A percentile compares a stretch with the other conserved stretches of the same genome.
Conservation (phyloP, 2,329 filamentous ascomycete species). For the Exophiala sp. region DNA sequence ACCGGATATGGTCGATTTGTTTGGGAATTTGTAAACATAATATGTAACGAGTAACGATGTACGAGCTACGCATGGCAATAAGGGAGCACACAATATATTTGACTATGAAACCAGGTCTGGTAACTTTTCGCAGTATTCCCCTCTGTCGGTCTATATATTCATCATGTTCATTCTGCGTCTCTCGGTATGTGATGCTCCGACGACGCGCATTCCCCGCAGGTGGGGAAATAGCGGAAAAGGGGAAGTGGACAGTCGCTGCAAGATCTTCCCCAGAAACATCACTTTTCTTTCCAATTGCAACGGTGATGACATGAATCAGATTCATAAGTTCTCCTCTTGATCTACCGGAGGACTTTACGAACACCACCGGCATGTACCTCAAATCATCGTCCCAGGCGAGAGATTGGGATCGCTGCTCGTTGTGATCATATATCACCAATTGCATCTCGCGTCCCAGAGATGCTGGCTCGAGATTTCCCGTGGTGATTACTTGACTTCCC, state of each 20-base stretch:
- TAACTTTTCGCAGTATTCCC: too few species aligned
- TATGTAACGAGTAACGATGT: not conserved
- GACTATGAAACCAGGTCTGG: too few species aligned
- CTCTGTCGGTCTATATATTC: too few species aligned
- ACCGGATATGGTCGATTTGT: not conserved
- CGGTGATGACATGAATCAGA: not conserved
- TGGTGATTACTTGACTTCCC: too few species aligned
- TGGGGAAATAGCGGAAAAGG: too few species aligned
- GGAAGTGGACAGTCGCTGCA: too few species aligned
- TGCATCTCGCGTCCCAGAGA: too few species aligned
- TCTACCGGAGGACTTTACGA: not conserved
- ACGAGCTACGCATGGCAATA: not conserved
- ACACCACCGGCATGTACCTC: not conserved
- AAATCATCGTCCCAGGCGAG: not conserved
- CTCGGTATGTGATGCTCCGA: not conserved
- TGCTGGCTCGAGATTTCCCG: too few species aligned
- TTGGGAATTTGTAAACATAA: conserved; percentile 7
- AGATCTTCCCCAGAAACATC: too few species aligned
- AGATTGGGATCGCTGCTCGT: too few species aligned
- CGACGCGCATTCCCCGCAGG: not conserved
- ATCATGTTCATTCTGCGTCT: not conserved
- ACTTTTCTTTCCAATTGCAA: not conserved
- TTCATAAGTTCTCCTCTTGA: not conserved
- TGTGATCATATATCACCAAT: too few species aligned
- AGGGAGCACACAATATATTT: not conserved